Conservation (phyloP, 371 early-diverging fungal genomes). For the Paraphysoderma sedebokerense region DNA sequence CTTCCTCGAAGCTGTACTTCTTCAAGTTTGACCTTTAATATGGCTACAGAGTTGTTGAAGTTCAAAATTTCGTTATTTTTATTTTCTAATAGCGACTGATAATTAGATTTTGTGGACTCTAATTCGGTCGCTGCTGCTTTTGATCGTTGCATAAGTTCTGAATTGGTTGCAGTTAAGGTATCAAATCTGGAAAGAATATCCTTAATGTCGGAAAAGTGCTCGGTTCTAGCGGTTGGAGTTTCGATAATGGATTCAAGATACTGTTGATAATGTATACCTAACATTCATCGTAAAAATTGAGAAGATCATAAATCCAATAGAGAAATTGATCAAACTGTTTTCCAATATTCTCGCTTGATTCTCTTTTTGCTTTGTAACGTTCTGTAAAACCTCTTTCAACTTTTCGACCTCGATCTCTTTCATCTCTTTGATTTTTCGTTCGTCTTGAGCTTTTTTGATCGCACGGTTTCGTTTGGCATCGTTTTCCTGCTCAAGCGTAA, state of each 20-base stretch:
- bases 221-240: too few species aligned
- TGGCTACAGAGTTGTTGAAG: slow-evolving; percentile 33
- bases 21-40: slow-evolving; percentile 25
- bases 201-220: slow-evolving; percentile 31
- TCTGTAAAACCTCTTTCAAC: slow-evolving; percentile 13
- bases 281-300: too few species aligned
- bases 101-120: slow-evolving; percentile 16
- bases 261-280: slow-evolving; percentile 26
- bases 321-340: too few species aligned
- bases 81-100: slow-evolving; percentile 11
- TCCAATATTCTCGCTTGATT: too few species aligned
- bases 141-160: slow-evolving; percentile 24
- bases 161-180: slow-evolving; percentile 31
- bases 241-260: slow-evolving; percentile 30
- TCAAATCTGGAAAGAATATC: slow-evolving; percentile 30
- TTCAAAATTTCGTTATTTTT: slow-evolving; percentile 30
- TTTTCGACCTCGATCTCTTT: slow-evolving; percentile 22
- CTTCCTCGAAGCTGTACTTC: slow-evolving; percentile 17
- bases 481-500: slow-evolving; percentile 31
- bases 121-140: slow-evolving; percentile 25
- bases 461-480: slow-evolving; percentile 34
- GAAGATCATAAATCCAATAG: neutral
- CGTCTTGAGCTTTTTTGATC: slow-evolving; percentile 28
- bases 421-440: slow-evolving; percentile 20
- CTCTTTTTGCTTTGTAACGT: too few species aligned